Evolutionary conservation across 495 filamentous ascomycete species (phyloP).

Genomic region (Trichoderma gamsii): DNA sequence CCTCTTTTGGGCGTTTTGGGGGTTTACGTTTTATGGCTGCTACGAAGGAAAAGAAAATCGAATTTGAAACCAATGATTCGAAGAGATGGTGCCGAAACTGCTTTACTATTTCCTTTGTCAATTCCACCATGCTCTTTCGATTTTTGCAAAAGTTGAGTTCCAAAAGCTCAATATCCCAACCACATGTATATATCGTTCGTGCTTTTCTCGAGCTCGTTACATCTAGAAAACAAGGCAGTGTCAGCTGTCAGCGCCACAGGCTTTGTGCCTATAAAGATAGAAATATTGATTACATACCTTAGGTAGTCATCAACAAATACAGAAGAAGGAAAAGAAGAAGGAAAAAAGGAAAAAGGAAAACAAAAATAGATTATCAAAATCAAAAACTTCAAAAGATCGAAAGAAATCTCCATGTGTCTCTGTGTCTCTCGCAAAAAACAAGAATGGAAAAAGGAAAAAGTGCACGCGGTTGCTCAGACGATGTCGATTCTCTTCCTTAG

Average conservation of each 20-base stretch:
- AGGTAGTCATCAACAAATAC: background rate
- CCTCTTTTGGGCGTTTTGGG: background rate
- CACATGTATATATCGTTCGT: background rate
- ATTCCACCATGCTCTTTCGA: background rate
- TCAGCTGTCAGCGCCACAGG: background rate
- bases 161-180: background rate
- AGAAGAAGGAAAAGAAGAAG: background rate
- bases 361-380: too few relatives aligned
- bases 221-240: background rate
- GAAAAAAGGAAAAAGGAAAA: background rate
- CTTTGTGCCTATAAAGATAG: background rate
- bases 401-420: too few relatives aligned
- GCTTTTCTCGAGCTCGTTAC: background rate
- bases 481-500: slow-evolving; percentile 32
- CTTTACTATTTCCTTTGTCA: background rate
- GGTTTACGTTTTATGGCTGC: background rate
- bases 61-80: background rate
- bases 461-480: slow-evolving; percentile 32
- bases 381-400: too few relatives aligned
- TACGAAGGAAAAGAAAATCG: background rate
- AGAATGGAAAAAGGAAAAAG: background rate
- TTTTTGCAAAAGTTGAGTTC: background rate
- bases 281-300: background rate
- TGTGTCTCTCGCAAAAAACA: background rate
- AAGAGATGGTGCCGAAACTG: background rate